A percentile compares a stretch with the other conserved stretches of the same genome.
Evolutionary conservation across 108 stramenopile genomes (phyloP).

Genomic region (Skeletonema grethae): DNA sequence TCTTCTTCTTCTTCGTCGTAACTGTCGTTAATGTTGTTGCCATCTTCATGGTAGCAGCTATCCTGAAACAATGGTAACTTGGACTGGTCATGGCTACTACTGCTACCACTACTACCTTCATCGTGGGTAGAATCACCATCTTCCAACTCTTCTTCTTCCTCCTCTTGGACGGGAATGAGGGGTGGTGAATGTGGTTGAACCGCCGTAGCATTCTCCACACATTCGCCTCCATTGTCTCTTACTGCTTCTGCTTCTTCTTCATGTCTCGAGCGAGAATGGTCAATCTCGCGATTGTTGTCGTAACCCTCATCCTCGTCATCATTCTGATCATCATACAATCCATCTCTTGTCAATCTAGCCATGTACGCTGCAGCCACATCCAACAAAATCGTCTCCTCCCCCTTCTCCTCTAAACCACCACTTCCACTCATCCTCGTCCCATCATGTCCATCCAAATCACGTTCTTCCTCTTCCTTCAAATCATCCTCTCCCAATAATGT

Average conservation of each 20-base stretch:
- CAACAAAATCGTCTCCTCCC: slow-evolving; percentile 11
- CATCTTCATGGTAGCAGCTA: background rate
- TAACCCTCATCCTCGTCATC: background rate
- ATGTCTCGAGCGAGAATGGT: too few relatives aligned
- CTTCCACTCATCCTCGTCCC: too few relatives aligned
- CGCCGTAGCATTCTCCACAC: background rate
- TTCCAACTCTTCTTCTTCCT: background rate
- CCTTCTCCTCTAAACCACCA: background rate
- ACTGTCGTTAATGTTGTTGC: background rate
- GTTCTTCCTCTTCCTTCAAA: background rate
- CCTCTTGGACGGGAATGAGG: background rate
- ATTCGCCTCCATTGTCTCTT: background rate
- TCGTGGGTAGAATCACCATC: too few relatives aligned
- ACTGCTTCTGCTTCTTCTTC: background rate
- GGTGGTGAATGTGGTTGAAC: background rate
- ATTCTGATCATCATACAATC: background rate
- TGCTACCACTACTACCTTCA: too few relatives aligned
- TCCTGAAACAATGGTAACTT: background rate
- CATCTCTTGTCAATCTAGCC: slow-evolving; percentile 16
- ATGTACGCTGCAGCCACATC: slow-evolving; percentile 23
- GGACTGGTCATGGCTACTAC: background rate
- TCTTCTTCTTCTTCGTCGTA: background rate
- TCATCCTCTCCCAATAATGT: background rate
- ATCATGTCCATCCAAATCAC: too few relatives aligned
- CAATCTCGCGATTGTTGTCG: too few relatives aligned